Base-by-base conservation (phyloP, 2,329 filamentous ascomycete species). In the Stromatinia cepivora region DNA sequence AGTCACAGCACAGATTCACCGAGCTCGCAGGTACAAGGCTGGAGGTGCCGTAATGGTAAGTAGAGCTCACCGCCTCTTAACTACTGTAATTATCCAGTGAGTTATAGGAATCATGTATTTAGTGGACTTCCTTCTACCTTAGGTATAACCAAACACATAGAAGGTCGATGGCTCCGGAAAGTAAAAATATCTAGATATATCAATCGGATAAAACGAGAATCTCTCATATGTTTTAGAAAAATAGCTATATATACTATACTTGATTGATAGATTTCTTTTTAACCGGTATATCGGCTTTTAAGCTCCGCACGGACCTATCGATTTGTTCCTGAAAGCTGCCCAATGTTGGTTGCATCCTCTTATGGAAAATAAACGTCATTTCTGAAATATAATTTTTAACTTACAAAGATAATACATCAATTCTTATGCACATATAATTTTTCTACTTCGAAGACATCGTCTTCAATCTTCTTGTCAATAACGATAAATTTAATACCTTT, bases 301-400 rank as follows among this genome's bases (percentile, higher is more conserved):
- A 15, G 10, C n/a, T 50, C 22, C 53, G 64, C 64, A 66, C 64
- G 39, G 64, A 45, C 54, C 31, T 20, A n/a, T 42, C 9, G 28
- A 57, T 57, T 58, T 36, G 53, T 34, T 66, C 31, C 54, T 59
- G 53, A 56, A 66, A 57, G 48, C 17, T 66, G 39, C 64, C 64
- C 39, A 48, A 58, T 66, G 20, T 45, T 56, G 36, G 20, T 45
- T 56, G 36, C 28, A 45, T 58, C 36, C 34, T 63, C 22, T 22
- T 17, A 8, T 57, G 34, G 64, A 66, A 66, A 67, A 50, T 67
- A 61, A 67, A 67, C 64, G 64, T 67, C 64, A 67, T 67, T 36
- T 50, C n/a, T 59, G 28, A 59, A 17, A 28, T 66, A 31, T 59
- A 31, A 64, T 28, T 53, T 64, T 25, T 39, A 39, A 52, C 61